Evolutionary conservation across 352 stramenopile species (phyloP).

Genomic region (Pythium coloratum): DNA sequence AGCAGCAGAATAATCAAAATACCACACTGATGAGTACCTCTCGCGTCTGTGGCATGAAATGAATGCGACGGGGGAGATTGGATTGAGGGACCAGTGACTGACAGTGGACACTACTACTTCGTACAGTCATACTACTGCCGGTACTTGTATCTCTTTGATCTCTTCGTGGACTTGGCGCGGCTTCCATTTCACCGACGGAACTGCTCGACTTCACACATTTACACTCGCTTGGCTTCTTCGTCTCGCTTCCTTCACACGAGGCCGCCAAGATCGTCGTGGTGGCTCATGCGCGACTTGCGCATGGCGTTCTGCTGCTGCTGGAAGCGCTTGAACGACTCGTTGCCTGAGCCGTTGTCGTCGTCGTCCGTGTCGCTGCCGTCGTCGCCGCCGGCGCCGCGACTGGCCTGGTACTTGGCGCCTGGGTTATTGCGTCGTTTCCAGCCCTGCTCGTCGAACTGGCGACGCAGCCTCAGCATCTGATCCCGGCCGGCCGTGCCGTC

Average conservation of each 20-base stretch:
- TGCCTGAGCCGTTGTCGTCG: constrained; percentile 32
- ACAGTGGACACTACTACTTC: constrained; percentile 1
- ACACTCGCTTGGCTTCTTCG: background rate
- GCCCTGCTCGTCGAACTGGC: constrained; percentile 58
- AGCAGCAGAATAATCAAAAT: background rate
- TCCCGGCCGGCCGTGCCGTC: constrained; percentile 67
- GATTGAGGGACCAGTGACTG: constrained; percentile 1
- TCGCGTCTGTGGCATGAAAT: background rate
- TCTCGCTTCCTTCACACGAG: constrained; percentile 15
- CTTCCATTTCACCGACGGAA: background rate
- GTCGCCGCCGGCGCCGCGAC: background rate
- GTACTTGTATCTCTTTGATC: constrained; percentile 1
- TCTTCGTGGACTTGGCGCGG: background rate
- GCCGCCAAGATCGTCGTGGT: constrained; percentile 17
- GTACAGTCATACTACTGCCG: background rate
- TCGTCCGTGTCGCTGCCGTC: constrained; percentile 61
- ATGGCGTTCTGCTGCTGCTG: constrained; percentile 44
- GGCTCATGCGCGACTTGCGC: constrained; percentile 32
- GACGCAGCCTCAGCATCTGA: constrained; percentile 65
- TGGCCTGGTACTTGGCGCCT: constrained; percentile 22
- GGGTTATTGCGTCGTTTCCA: constrained; percentile 60
- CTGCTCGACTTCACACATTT: background rate
- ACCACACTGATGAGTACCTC: background rate
- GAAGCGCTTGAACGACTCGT: constrained; percentile 30
- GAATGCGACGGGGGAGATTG: constrained; percentile 1